phyloP scores from a whole-genome alignment of 2,329 filamentous ascomycete species.

The Diaporthe helianthi region DNA sequence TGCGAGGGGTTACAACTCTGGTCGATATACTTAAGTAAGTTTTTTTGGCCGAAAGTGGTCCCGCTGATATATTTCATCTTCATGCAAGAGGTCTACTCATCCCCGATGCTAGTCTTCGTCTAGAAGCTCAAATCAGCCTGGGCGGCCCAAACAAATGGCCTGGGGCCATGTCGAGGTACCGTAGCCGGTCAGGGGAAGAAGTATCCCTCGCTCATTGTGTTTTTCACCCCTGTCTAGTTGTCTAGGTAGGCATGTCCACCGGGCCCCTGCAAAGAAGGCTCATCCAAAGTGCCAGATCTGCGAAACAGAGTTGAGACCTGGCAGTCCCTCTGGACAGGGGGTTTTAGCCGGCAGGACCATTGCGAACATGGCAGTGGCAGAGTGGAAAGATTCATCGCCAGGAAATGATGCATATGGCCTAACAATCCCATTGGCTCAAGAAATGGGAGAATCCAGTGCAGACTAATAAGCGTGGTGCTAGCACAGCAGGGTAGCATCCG shows the following conservation, averaged over 20 bases:
- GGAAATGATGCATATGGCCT: conserved; percentile 8
- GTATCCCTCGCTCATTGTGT: neutral
- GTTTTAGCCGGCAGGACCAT: conserved; percentile 5
- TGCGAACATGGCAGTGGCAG: neutral
- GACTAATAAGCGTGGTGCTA: neutral
- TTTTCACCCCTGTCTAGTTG: neutral
- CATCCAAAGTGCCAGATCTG: conserved; percentile 18
- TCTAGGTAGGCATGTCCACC: conserved; percentile 9
- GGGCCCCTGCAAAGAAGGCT: conserved; percentile 13
- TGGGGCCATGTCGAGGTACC: conserved; percentile 4
- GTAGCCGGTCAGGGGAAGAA: conserved; percentile 1
- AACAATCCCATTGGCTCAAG: neutral
- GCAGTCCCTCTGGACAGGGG: conserved; percentile 6
- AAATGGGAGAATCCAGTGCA: neutral
- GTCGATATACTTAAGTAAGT: conserved; percentile 16
- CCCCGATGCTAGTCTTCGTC: conserved; percentile 5
- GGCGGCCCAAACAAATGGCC: neutral
- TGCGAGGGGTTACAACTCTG: neutral
- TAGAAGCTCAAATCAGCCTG: neutral
- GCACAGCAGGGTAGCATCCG: conserved; percentile 17
- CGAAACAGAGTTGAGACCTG: conserved; percentile 27
- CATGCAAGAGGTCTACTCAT: neutral
- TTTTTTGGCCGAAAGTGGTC: conserved; percentile 9
- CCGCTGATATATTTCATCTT: conserved; percentile 17
- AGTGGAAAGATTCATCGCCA: neutral